phyloP scores from a whole-genome alignment of 2,329 filamentous ascomycete genomes.

The Dothistroma pini region DNA sequence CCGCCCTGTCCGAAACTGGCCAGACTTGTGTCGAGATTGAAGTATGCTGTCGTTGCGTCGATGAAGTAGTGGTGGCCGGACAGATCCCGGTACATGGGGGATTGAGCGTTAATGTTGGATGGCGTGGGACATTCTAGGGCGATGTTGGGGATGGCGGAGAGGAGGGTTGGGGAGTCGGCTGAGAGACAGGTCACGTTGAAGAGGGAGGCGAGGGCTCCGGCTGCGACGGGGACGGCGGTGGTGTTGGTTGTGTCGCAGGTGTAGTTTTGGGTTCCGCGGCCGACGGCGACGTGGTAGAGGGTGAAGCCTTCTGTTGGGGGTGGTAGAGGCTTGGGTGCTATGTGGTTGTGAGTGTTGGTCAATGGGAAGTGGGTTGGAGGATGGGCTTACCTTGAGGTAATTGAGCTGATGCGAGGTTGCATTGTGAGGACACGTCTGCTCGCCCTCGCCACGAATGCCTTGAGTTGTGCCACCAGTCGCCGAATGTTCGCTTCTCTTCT shows the following conservation, averaged over 20 bases:
- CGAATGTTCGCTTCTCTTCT: conserved; percentile 21
- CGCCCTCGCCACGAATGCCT: conserved; percentile 16
- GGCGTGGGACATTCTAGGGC: conserved; percentile 61
- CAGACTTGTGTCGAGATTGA: conserved; percentile 64
- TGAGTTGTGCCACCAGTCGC: conserved; percentile 12
- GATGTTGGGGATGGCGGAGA: conserved; percentile 61
- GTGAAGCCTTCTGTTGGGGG: conserved; percentile 56
- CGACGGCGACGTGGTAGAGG: conserved; percentile 76
- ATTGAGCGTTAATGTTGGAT: conserved; percentile 36
- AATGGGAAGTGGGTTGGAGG: not conserved
- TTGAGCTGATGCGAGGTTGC: conserved; percentile 16
- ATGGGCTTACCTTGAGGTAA: conserved; percentile 21
- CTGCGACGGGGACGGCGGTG: conserved; percentile 58
- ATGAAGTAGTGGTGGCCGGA: conserved; percentile 81
- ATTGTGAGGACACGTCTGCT: conserved; percentile 4
- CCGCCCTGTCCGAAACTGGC: conserved; percentile 57
- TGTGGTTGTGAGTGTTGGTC: not conserved
- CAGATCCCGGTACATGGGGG: conserved; percentile 58
- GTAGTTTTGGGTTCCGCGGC: conserved; percentile 91
- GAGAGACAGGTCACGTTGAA: conserved; percentile 85
- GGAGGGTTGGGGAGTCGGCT: conserved; percentile 63
- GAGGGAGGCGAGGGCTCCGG: conserved; percentile 76
- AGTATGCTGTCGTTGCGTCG: conserved; percentile 67
- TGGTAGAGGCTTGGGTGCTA: conserved; percentile 52
- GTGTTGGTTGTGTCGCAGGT: conserved; percentile 63